Evolutionary conservation across 257 asterid species (phyloP).

Genomic region (Ophiorrhiza pumila): DNA sequence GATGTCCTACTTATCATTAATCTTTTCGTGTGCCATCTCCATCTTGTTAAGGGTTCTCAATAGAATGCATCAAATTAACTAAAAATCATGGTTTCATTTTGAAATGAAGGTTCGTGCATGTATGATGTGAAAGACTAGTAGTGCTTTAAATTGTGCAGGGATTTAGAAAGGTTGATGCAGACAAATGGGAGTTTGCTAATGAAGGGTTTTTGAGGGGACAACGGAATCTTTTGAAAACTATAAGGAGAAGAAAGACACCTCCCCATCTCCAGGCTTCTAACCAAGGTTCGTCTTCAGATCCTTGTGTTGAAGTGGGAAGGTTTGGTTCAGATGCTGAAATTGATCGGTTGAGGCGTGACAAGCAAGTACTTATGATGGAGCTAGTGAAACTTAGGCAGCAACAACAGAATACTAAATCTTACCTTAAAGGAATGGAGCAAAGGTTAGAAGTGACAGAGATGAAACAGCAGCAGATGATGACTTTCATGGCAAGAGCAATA

Average conservation of each 20-base stretch:
- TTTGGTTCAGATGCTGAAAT: constrained; percentile 34
- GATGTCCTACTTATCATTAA: not conserved
- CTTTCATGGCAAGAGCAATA: constrained; percentile 39
- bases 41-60: not conserved
- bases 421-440: constrained; percentile 33
- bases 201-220: constrained; percentile 48
- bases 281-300: constrained; percentile 23
- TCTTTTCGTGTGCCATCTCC: not conserved
- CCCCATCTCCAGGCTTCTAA: constrained; percentile 17
- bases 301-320: constrained; percentile 40
- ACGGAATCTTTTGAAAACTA: constrained; percentile 33
- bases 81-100: too few species aligned
- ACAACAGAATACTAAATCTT: constrained; percentile 30
- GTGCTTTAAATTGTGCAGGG: constrained; percentile 35
- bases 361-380: constrained; percentile 31
- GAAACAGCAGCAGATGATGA: constrained; percentile 41
- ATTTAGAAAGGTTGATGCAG: constrained; percentile 46
- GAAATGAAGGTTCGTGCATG: not conserved
- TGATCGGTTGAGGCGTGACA: constrained; percentile 38
- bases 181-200: constrained; percentile 54
- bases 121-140: constrained; percentile 15
- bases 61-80: not conserved
- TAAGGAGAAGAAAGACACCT: constrained; percentile 39
- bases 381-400: constrained; percentile 43
- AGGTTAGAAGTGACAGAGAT: constrained; percentile 36